Base-by-base conservation (phyloP, 1,139 yeast species). In the Debaryomyces robertsiae region DNA sequence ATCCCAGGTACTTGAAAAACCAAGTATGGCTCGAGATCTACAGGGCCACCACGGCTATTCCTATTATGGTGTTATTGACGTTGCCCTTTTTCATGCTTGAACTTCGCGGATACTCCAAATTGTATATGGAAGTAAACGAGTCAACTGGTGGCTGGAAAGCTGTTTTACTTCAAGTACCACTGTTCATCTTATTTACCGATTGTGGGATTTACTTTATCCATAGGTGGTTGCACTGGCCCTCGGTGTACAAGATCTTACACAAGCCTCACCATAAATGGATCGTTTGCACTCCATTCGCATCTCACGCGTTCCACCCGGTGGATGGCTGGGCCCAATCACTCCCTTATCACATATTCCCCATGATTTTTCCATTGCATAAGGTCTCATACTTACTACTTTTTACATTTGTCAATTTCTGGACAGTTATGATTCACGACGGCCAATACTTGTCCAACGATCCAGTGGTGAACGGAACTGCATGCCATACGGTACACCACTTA, bases 181-280 rank as follows among this genome's bases (percentile, higher is more conserved):
- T 77, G 25, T 93, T 91, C 66, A 77, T 93, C 49, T 75, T 93
- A 72, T 93, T 93, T 62, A 91, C 98, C 6, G 98, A 93, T 65
- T 84, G 89, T 61, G 87, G 93, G 44, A 89, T 93, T 56, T 93
- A 93, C 64, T 75, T 86, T 59, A 84, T 90, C 53, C 98, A 93
- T 68, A 82, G 98, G 59, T 80, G 88, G 78, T 75, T 93, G 56
- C 98, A 93, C 64, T 87, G 91, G 85, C 97, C 96, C 23, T 56
- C 75, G 27, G 83, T 93, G 30, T 93, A 93, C 78, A 91, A 85
- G 73, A 64, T 60, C 25, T 71, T 93, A 50, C 98, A 93, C 73
- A 93, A 93, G 70, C 97, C 98, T n/a, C 98, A 93, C 65, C 98
- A 93, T 76, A 94, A 93, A 69, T 93, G 98, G 98, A 82, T 93